Conservation (phyloP, 2,329 filamentous ascomycete species). For the Geosmithia flava region DNA sequence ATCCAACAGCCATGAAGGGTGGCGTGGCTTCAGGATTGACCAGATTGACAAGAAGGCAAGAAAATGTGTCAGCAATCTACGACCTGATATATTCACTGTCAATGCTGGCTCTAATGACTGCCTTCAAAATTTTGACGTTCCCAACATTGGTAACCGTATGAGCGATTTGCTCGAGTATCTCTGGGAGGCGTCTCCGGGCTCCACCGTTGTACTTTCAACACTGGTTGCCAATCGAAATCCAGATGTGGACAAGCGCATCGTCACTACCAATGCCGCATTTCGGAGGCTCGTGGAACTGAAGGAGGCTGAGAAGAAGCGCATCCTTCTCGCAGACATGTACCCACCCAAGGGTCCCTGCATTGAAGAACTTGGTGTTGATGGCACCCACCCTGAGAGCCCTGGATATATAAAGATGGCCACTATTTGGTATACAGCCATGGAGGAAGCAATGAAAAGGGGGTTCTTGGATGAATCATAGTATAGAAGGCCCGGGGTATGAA, state of each 20-base stretch:
- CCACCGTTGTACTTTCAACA: conserved; percentile 15
- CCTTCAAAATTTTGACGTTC: conserved; percentile 15
- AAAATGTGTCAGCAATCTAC: conserved; percentile 8
- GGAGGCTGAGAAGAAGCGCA: background rate
- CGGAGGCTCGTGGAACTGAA: background rate
- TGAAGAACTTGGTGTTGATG: background rate
- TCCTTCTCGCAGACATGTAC: background rate
- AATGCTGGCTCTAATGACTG: conserved; percentile 28
- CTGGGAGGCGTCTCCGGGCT: conserved; percentile 12
- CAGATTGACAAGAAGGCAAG: conserved; percentile 17
- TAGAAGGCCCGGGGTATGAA: too few species aligned
- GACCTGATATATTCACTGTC: conserved; percentile 23
- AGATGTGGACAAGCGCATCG: conserved; percentile 9
- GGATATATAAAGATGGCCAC: background rate
- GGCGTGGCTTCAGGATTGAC: conserved; percentile 19
- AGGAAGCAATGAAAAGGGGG: background rate
- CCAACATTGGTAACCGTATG: conserved; percentile 14
- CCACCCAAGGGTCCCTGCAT: background rate
- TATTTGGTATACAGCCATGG: background rate
- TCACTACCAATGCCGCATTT: background rate
- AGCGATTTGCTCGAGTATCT: conserved; percentile 15
- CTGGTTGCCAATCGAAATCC: conserved; percentile 14
- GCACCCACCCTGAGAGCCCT: background rate
- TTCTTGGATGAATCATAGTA: too few species aligned
- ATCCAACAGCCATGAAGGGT: conserved; percentile 23